Evolutionary conservation across 2,329 filamentous ascomycete species (phyloP).

Genomic region (Cylindrodendrum hubeiense): DNA sequence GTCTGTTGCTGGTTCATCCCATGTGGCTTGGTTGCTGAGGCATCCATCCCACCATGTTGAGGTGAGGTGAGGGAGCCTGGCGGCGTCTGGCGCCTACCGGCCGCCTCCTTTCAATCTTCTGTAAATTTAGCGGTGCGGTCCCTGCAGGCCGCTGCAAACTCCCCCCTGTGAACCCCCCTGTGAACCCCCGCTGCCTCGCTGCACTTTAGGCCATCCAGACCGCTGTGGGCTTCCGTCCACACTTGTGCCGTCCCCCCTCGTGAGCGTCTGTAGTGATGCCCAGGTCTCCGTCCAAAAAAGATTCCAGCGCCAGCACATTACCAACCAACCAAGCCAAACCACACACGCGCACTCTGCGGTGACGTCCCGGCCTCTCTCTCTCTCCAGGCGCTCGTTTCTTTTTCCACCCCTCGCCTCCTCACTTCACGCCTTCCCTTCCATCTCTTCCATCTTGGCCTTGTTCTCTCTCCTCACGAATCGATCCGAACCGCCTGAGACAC

Average conservation of each 20-base stretch:
- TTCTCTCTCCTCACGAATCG: slow-evolving; percentile 7
- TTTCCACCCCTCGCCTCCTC: slow-evolving; percentile 22
- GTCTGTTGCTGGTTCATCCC: slow-evolving; percentile 4
- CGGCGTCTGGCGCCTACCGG: not conserved
- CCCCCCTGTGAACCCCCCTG: no score
- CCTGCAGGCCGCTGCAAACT: slow-evolving; percentile 20
- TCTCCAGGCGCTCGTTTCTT: slow-evolving; percentile 24
- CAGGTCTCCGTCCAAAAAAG: slow-evolving; percentile 3
- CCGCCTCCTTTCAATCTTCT: not conserved
- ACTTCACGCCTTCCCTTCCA: slow-evolving; percentile 20
- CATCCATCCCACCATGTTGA: slow-evolving; percentile 24
- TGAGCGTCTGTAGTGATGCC: not conserved
- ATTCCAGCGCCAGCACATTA: slow-evolving; percentile 1
- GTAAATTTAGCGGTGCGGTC: slow-evolving; percentile 8
- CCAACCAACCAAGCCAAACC: slow-evolving; percentile 13
- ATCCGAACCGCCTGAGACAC: slow-evolving; percentile 26
- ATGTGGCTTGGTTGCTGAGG: slow-evolving; percentile 44
- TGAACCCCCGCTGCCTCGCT: not conserved
- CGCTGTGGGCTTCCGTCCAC: not conserved
- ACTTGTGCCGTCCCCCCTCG: not conserved
- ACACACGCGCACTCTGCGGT: slow-evolving; percentile 6
- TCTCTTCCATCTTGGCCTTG: slow-evolving; percentile 12
- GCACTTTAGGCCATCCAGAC: not conserved
- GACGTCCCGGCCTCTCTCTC: slow-evolving; percentile 16
- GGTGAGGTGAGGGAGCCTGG: slow-evolving; percentile 6